Base-by-base conservation (phyloP, 169 alveolate genomes). In the Plasmodium gaboni region DNA sequence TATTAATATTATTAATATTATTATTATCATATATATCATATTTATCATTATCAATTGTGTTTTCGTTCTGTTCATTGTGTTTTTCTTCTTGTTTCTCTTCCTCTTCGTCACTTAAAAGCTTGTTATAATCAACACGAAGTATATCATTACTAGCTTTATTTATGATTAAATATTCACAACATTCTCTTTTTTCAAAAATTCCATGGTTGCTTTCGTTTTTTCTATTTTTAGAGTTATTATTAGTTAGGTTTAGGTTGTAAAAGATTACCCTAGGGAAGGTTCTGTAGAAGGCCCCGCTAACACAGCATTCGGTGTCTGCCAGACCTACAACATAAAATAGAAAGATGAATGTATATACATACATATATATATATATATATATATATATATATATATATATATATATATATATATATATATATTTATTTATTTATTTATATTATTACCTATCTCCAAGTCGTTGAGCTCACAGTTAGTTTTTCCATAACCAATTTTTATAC, bases 281-380 rank as follows among this genome's bases (percentile, higher is more conserved):
- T 76, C 97, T 86, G 64, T 93, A 95, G 78, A 92, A 94, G 15
- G 96, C 95, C 9, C 96, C 97, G 42, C 96, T 93, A 5, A 94
- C 96, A 67, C 98, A 95, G 59, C 96, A 93, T 70, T 96, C 98
- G 5, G 97, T 97, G 59, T 95, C 96, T 5, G 98, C 97, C 6
- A 95, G 88, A 0, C 98, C 96, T 91, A 86, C 69, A 13, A 73
- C 7, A 67, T 53, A 17, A 26, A 70, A 59, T 55, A 55, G 0
- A 51, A 51, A 51, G n/a, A 51, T 51, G 19, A 51, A 51, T 15
- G 2, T 7, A 1, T 13, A 51, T 2, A 55, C n/a, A 55, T 55
- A 55, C n/a, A 13, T 13, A 55, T 55, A n/a, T 55, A 55, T 32
- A 38, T 12, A 55, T 26, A 28, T 7, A 19, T 53, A 13, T 44